These are phyloP conservation scores for Leptoxyphium fumago DNA, from an alignment of 2,329 filamentous ascomycete genomes.

Conservation along the genomic window DNA sequence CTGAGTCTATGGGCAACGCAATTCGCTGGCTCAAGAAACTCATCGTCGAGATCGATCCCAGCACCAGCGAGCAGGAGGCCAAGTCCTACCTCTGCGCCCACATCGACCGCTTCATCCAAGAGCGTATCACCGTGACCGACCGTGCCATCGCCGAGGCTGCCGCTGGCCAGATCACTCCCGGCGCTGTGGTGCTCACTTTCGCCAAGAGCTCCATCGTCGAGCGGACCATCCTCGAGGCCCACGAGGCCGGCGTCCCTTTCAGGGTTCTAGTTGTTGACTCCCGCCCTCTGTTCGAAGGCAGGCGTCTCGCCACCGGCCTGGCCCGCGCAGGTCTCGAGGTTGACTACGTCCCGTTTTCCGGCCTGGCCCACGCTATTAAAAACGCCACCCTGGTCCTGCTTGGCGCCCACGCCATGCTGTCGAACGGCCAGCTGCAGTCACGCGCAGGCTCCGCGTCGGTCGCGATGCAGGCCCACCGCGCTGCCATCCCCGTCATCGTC, in stretches of 20 bases:
- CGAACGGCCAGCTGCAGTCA: slow-evolving; percentile 81
- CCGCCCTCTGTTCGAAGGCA: slow-evolving; percentile 54
- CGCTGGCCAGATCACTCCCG: slow-evolving; percentile 58
- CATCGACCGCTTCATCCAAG: slow-evolving; percentile 81
- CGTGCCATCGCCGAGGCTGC: slow-evolving; percentile 70
- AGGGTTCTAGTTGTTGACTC: slow-evolving; percentile 74
- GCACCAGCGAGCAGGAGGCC: slow-evolving; percentile 65
- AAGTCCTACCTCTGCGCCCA: slow-evolving; percentile 63
- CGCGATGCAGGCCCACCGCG: slow-evolving; percentile 64
- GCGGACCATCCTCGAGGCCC: slow-evolving; percentile 61
- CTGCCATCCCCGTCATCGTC: slow-evolving; percentile 68
- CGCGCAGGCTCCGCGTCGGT: slow-evolving; percentile 76
- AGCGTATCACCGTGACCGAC: slow-evolving; percentile 77
- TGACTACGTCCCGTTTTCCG: slow-evolving; percentile 68
- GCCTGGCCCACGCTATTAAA: slow-evolving; percentile 58
- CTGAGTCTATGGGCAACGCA: slow-evolving; percentile 91
- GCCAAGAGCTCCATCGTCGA: slow-evolving; percentile 78
- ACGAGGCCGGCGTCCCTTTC: slow-evolving; percentile 57
- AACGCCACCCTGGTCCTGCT: slow-evolving; percentile 62
- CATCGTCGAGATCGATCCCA: slow-evolving; percentile 80
- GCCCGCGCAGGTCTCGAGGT: slow-evolving; percentile 57
- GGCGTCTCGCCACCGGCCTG: slow-evolving; percentile 56
- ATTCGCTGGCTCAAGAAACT: slow-evolving; percentile 89
- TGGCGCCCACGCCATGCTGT: slow-evolving; percentile 88
- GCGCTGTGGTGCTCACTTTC: slow-evolving; percentile 75